phyloP scores from a whole-genome alignment of 208 protist genomes.

The Trypanosomatidae sp. region DNA sequence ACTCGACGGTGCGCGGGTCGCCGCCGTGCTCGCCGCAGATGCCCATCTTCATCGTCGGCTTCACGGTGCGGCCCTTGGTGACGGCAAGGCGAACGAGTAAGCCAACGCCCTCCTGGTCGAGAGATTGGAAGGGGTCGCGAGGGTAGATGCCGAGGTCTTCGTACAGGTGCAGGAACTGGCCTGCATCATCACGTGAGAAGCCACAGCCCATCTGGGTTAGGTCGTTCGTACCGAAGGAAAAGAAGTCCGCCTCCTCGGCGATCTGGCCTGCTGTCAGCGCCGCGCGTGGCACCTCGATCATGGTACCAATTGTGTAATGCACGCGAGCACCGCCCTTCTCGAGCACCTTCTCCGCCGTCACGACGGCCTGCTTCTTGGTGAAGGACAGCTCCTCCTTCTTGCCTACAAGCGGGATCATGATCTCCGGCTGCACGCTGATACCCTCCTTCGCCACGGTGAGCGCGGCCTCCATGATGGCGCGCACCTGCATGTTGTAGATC shows the following conservation, averaged over 20 bases:
- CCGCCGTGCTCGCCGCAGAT: conserved; percentile 97
- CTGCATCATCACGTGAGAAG: conserved; percentile 96
- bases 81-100: conserved; percentile 90
- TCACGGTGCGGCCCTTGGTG: conserved; percentile 72
- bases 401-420: conserved; percentile 94
- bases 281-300: conserved; percentile 94
- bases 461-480: conserved; percentile 93
- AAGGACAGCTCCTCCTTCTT: conserved; percentile 85
- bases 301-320: conserved; percentile 89
- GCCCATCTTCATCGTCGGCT: conserved; percentile 88
- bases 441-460: conserved; percentile 59
- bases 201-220: conserved; percentile 97
- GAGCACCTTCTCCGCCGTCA: conserved; percentile 68
- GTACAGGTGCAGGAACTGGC: conserved; percentile 93
- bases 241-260: conserved; percentile 93
- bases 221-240: conserved; percentile 97
- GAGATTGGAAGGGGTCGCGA: conserved; percentile 94
- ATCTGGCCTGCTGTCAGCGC: conserved; percentile 89
- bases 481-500: conserved; percentile 95
- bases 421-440: conserved; percentile 69
- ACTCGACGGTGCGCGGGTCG: conserved; percentile 92
- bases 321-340: conserved; percentile 39
- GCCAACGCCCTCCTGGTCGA: conserved; percentile 95
- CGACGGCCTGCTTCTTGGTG: conserved; percentile 67
- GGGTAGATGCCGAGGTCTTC: conserved; percentile 90